Percentiles rank a stretch among this genome's conserved stretches.
phyloP scores from a whole-genome alignment of 768 basidiomycete genomes.

The Gautieria morchelliformis region DNA sequence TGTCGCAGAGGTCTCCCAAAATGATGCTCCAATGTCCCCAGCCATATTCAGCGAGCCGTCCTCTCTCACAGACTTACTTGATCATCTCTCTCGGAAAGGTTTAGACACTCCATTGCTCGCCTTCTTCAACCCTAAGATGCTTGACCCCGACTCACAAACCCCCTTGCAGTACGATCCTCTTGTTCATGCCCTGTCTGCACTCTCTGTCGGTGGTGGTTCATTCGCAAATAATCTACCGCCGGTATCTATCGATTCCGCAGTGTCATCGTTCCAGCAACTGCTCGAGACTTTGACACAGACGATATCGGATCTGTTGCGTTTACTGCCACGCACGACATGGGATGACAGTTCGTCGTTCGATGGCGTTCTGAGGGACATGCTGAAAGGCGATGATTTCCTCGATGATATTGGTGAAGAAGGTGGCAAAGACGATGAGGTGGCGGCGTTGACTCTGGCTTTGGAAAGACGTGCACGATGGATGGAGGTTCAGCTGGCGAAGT shows the following conservation, averaged over 20 bases:
- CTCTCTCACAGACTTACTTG: constrained; percentile 54
- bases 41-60: constrained; percentile 38
- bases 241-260: constrained; percentile 84
- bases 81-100: constrained; percentile 45
- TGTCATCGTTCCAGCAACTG: constrained; percentile 82
- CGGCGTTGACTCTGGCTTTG: constrained; percentile 70
- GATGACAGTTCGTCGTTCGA: constrained; percentile 86
- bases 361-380: constrained; percentile 77
- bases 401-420: constrained; percentile 63
- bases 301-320: constrained; percentile 75
- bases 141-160: constrained; percentile 70
- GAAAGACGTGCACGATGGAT: constrained; percentile 90
- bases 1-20: constrained; percentile 14
- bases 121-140: constrained; percentile 63
- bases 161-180: constrained; percentile 78
- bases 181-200: constrained; percentile 76
- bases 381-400: constrained; percentile 79
- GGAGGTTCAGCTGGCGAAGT: constrained; percentile 82
- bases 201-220: constrained; percentile 78
- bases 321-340: constrained; percentile 84
- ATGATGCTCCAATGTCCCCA: constrained; percentile 30
- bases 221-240: constrained; percentile 78
- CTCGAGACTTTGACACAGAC: constrained; percentile 85
- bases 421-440: constrained; percentile 75
- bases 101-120: constrained; percentile 63